Conservation (phyloP, 2,329 filamentous ascomycete genomes). For the Magnaporthales sp. region DNA sequence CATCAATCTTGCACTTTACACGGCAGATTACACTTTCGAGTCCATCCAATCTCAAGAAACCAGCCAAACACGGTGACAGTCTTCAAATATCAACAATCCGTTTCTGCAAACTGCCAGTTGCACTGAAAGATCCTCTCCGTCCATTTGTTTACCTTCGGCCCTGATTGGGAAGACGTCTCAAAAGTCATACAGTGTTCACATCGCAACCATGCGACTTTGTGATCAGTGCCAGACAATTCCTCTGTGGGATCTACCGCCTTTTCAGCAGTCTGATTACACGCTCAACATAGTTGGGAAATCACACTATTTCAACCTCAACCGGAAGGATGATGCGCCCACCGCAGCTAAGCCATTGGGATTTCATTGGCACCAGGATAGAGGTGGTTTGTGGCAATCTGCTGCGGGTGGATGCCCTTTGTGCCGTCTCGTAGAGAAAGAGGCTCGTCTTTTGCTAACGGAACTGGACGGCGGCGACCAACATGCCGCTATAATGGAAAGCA, state of each 20-base stretch:
- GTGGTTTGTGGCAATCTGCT: slow-evolving; percentile 2
- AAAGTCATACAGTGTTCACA: neutral
- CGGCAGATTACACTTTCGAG: too few species aligned
- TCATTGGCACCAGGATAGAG: slow-evolving; percentile 2
- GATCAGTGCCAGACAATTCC: slow-evolving; percentile 2
- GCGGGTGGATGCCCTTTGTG: slow-evolving; percentile 5
- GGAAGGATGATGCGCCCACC: neutral
- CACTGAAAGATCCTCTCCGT: neutral
- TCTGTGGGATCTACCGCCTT: neutral
- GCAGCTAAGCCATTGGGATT: neutral
- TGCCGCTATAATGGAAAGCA: neutral
- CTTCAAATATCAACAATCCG: neutral
- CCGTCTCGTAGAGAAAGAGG: slow-evolving; percentile 1
- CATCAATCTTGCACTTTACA: too few species aligned
- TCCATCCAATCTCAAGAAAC: too few species aligned
- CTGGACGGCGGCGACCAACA: neutral
- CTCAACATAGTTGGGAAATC: neutral
- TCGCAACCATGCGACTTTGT: neutral
- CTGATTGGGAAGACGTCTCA: neutral
- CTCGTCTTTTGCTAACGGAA: neutral
- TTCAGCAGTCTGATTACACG: neutral
- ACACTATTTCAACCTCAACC: neutral
- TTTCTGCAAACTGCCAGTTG: neutral
- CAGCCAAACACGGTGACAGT: neutral
- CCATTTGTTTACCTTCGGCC: neutral